Percentiles rank a stretch among this genome's conserved stretches.
phyloP scores from a whole-genome alignment of 2,329 filamentous ascomycete genomes.

The Cladorrhinum sp. region DNA sequence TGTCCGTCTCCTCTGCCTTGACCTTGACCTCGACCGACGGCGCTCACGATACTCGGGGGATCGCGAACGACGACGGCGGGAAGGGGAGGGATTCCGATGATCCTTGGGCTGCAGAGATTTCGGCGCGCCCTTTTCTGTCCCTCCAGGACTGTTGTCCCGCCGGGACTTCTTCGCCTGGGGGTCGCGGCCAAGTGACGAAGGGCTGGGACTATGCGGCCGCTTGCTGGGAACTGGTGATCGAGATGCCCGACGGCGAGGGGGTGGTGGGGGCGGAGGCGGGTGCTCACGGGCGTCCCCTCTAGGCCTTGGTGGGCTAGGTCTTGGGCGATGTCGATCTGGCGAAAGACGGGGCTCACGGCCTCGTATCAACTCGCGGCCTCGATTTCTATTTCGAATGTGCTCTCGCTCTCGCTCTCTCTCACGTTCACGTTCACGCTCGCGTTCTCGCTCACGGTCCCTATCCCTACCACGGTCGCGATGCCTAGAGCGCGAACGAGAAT shows the following conservation, averaged over 20 bases:
- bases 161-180: conserved; percentile 27
- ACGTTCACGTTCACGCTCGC: conserved; percentile 3
- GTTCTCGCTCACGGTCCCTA: conserved; percentile 6
- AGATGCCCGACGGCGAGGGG: conserved; percentile 22
- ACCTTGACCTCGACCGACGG: conserved; percentile 23
- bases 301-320: conserved; percentile 9
- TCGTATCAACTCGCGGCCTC: conserved; percentile 4
- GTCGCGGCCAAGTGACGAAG: conserved; percentile 21
- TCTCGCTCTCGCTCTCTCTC: not conserved
- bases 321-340: conserved; percentile 16
- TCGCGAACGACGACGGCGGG: conserved; percentile 21
- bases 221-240: conserved; percentile 28
- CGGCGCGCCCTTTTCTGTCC: conserved; percentile 17
- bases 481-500: conserved; percentile 1
- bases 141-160: conserved; percentile 21
- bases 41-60: conserved; percentile 29
- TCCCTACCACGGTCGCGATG: conserved; percentile 11
- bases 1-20: conserved; percentile 19
- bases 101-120: conserved; percentile 16
- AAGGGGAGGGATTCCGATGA: conserved; percentile 17
- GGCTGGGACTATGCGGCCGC: conserved; percentile 31
- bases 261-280: conserved; percentile 13
- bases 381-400: conserved; percentile 12
- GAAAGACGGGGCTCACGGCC: conserved; percentile 17
- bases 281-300: conserved; percentile 17